Percentiles rank a stretch among this genome's conserved stretches.
Conservation (phyloP, 345 rosid genomes). For the Citrus mangshanensis region DNA sequence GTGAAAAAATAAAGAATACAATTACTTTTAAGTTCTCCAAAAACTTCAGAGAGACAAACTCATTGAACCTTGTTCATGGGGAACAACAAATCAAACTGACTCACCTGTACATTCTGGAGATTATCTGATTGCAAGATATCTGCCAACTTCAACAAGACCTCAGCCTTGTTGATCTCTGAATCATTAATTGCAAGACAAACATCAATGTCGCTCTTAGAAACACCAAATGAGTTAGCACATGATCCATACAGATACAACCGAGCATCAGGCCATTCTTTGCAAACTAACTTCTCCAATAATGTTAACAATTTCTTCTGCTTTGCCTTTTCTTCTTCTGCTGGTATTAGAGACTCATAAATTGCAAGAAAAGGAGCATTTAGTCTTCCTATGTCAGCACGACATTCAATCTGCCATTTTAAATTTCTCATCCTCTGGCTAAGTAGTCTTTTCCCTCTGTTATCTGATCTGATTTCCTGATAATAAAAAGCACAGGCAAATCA, state of each 20-base stretch:
- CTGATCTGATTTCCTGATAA: conserved; percentile 79
- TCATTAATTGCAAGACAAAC: conserved; percentile 78
- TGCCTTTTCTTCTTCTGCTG: conserved; percentile 73
- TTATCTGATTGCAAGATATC: conserved; percentile 76
- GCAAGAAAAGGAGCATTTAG: conserved; percentile 53
- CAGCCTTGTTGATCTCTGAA: conserved; percentile 56
- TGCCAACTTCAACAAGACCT: conserved; percentile 78
- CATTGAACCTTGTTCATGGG: not conserved
- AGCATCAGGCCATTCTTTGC: conserved; percentile 90
- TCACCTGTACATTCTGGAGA: conserved; percentile 93
- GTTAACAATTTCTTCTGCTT: conserved; percentile 77
- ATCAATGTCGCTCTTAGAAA: conserved; percentile 90
- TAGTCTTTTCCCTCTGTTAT: conserved; percentile 60
- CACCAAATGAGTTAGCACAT: conserved; percentile 94
- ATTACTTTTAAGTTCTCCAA: not conserved
- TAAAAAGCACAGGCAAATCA: conserved; percentile 10
- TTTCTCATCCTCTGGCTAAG: conserved; percentile 74
- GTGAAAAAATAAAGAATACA: not conserved
- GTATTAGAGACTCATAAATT: conserved; percentile 71
- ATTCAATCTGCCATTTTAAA: conserved; percentile 42
- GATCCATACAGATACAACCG: conserved; percentile 84
- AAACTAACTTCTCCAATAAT: conserved; percentile 64
- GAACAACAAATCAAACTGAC: conserved; percentile 15
- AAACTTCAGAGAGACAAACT: not conserved
- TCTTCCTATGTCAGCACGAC: conserved; percentile 64